Evolutionary conservation across 495 filamentous ascomycete genomes (phyloP).

Genomic region (Aeminium ludgeri): DNA sequence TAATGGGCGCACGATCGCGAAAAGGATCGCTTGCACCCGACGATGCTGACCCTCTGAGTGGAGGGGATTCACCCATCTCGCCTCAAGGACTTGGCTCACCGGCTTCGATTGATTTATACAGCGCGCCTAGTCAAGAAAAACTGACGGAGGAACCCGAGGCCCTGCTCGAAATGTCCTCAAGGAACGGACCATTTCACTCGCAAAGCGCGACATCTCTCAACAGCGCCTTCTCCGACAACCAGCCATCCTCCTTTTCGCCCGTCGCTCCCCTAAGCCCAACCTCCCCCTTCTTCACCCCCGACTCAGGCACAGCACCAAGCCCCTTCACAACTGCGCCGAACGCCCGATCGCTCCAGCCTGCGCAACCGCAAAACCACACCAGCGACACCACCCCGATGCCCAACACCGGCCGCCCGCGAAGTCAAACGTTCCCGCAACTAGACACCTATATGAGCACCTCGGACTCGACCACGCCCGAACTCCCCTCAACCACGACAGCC

Average conservation of each 20-base stretch:
- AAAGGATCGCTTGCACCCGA: constrained; percentile 42
- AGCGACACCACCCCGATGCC: constrained; percentile 40
- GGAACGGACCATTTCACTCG: constrained; percentile 43
- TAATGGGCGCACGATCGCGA: constrained; percentile 45
- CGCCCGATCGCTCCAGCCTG: constrained; percentile 43
- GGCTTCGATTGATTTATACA: constrained; percentile 50
- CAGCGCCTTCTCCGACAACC: constrained; percentile 35
- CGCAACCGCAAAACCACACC: constrained; percentile 44
- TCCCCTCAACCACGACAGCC: constrained; percentile 21
- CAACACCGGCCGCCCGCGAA: constrained; percentile 55
- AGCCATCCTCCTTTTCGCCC: constrained; percentile 50
- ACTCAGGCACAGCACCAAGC: constrained; percentile 41
- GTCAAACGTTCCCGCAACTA: constrained; percentile 69
- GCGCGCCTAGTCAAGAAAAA: constrained; percentile 51
- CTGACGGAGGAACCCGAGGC: constrained; percentile 35
- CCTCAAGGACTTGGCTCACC: constrained; percentile 44
- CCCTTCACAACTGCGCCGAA: constrained; percentile 41
- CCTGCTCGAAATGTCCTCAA: constrained; percentile 33
- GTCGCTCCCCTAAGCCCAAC: constrained; percentile 61
- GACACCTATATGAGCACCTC: constrained; percentile 55
- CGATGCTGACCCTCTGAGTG: constrained; percentile 39
- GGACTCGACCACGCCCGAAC: constrained; percentile 51
- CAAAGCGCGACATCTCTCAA: constrained; percentile 42
- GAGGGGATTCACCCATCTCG: constrained; percentile 53
- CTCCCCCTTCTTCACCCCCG: constrained; percentile 69